Evolutionary conservation across 106 monocot species (phyloP).

Genomic region (Narthecium ossifragum): DNA sequence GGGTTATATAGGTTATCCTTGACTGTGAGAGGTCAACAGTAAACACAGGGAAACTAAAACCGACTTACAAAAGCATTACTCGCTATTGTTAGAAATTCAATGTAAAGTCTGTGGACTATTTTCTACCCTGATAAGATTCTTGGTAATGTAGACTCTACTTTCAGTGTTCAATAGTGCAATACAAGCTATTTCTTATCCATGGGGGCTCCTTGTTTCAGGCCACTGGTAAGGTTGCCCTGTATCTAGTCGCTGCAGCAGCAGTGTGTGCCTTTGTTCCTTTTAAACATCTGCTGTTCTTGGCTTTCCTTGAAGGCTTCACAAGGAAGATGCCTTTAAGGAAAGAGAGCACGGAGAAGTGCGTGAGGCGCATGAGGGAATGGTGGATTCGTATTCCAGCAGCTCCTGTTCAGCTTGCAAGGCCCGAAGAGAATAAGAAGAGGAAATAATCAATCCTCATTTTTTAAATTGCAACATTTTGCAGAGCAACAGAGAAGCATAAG

Average conservation of each 20-base stretch:
- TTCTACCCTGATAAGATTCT: too few species aligned
- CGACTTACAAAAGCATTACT: too few species aligned
- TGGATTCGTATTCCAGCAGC: slow-evolving; percentile 96
- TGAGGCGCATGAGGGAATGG: slow-evolving; percentile 76
- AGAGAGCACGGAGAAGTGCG: slow-evolving; percentile 49
- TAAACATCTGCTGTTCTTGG: slow-evolving; percentile 38
- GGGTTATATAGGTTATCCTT: too few species aligned
- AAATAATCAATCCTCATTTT: slow-evolving; percentile 15
- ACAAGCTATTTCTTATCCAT: too few species aligned
- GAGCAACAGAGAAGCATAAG: neutral
- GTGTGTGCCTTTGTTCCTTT: slow-evolving; percentile 47
- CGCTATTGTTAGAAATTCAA: too few species aligned
- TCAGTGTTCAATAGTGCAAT: too few species aligned
- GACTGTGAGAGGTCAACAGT: too few species aligned
- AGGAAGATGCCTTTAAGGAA: slow-evolving; percentile 84
- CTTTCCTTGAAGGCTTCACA: slow-evolving; percentile 68
- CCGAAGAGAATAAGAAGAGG: slow-evolving; percentile 42
- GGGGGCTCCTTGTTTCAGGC: too few species aligned
- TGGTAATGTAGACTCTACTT: too few species aligned
- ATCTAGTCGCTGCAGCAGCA: slow-evolving; percentile 27
- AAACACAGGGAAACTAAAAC: too few species aligned
- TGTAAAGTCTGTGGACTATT: too few species aligned
- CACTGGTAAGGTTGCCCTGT: slow-evolving; percentile 48
- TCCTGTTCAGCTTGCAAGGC: slow-evolving; percentile 58
- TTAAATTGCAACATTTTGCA: neutral